Evolutionary conservation across 495 filamentous ascomycete species (phyloP).

Genomic region (Tetracladium setigerum): DNA sequence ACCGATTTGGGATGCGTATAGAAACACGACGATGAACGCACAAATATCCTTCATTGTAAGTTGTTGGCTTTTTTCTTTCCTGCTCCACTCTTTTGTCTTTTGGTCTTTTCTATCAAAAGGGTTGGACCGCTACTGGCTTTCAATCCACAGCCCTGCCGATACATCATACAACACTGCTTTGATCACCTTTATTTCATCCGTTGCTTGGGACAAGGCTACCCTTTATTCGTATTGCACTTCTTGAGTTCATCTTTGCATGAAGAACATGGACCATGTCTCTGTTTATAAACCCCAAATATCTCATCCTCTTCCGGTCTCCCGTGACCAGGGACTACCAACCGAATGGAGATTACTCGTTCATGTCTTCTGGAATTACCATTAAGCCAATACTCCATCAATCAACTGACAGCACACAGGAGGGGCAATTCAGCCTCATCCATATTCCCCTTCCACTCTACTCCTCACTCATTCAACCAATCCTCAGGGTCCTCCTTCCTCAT

Average conservation of each 20-base stretch:
- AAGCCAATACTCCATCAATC: slow-evolving; percentile 9
- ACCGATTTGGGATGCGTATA: slow-evolving; percentile 10
- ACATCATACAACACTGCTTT: neutral
- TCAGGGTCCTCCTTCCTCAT: slow-evolving; percentile 62
- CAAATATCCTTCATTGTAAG: slow-evolving; percentile 51
- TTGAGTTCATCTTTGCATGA: slow-evolving; percentile 1
- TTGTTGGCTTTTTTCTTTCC: slow-evolving; percentile 5
- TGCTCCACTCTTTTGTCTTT: neutral
- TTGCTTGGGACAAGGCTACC: slow-evolving; percentile 3
- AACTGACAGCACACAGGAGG: slow-evolving; percentile 55
- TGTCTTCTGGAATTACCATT: slow-evolving; percentile 13
- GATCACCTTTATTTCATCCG: neutral
- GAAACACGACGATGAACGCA: slow-evolving; percentile 38
- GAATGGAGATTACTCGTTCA: slow-evolving; percentile 7
- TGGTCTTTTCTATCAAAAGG: too few relatives aligned
- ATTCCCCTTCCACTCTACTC: slow-evolving; percentile 80
- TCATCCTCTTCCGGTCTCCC: slow-evolving; percentile 16
- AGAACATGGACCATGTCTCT: slow-evolving; percentile 9
- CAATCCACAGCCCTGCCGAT: too few relatives aligned
- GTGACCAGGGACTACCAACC: slow-evolving; percentile 14
- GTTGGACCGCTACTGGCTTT: too few relatives aligned
- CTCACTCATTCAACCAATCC: slow-evolving; percentile 72
- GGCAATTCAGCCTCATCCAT: slow-evolving; percentile 79
- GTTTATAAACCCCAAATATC: slow-evolving; percentile 16
- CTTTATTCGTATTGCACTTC: slow-evolving; percentile 2